Conservation (phyloP, 1,284 basidiomycete genomes). For the Xanthoconium separans region DNA sequence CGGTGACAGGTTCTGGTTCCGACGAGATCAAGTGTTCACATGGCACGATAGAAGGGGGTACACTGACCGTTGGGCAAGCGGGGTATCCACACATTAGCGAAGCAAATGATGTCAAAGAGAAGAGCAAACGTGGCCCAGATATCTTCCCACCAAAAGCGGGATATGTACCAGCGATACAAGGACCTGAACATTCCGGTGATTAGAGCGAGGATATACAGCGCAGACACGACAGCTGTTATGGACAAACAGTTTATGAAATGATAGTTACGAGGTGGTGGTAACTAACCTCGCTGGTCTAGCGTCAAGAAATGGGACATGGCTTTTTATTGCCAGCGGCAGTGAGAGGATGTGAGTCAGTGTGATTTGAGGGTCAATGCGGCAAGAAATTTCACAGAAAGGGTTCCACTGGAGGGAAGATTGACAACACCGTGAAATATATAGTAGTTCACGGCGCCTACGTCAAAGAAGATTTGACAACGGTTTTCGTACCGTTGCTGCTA, state of each 20-base stretch:
- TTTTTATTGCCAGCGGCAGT: too few species aligned
- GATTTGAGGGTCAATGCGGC: not conserved
- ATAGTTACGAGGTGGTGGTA: not conserved
- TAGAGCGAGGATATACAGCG: slow-evolving; percentile 4
- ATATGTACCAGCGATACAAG: slow-evolving; percentile 7
- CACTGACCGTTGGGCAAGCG: not conserved
- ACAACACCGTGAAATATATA: too few species aligned
- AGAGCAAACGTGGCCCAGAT: slow-evolving; percentile 5
- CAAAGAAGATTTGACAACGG: not conserved
- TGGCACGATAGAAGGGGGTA: not conserved
- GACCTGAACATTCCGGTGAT: not conserved
- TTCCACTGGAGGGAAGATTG: too few species aligned
- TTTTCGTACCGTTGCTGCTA: too few species aligned
- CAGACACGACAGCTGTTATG: not conserved
- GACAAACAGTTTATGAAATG: not conserved
- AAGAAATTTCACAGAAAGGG: not conserved
- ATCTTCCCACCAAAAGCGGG: slow-evolving; percentile 9
- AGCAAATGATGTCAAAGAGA: not conserved
- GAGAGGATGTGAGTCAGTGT: too few species aligned
- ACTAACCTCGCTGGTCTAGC: not conserved
- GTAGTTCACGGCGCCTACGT: too few species aligned
- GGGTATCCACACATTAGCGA: not conserved
- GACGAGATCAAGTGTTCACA: not conserved
- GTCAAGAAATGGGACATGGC: not conserved
- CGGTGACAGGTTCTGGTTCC: too few species aligned